phyloP scores from a whole-genome alignment of 768 basidiomycete genomes.

The Mycena chlorophos region DNA sequence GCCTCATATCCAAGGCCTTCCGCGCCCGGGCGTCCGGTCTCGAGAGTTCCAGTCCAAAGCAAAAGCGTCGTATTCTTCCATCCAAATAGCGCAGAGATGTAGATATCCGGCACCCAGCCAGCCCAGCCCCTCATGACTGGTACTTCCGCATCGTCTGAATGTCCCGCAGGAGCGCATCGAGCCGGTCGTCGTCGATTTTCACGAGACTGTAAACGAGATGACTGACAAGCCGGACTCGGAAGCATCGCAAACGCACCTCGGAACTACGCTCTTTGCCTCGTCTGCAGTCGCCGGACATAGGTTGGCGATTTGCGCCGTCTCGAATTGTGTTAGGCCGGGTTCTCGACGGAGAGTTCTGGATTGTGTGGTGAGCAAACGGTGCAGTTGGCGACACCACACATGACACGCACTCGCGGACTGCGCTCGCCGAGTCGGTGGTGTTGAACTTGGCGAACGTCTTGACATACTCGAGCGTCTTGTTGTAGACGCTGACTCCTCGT shows the following conservation, averaged over 20 bases:
- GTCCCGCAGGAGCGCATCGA: conserved; percentile 81
- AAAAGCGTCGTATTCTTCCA: too few species aligned
- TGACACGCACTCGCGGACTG: conserved; percentile 79
- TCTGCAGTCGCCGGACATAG: conserved; percentile 85
- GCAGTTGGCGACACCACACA: background rate
- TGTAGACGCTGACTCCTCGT: conserved; percentile 78
- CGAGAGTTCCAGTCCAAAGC: too few species aligned
- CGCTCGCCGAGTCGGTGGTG: conserved; percentile 78
- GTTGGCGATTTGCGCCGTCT: conserved; percentile 91
- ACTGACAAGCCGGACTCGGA: background rate
- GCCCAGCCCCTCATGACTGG: conserved; percentile 81
- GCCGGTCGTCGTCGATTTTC: conserved; percentile 83
- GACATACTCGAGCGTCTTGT: conserved; percentile 90
- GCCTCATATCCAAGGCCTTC: too few species aligned
- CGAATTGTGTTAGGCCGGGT: conserved; percentile 80
- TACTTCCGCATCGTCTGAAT: conserved; percentile 90
- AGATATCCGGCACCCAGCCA: too few species aligned
- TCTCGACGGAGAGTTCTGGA: conserved; percentile 76
- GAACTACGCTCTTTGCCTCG: conserved; percentile 89
- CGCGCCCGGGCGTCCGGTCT: too few species aligned
- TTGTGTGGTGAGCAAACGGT: background rate
- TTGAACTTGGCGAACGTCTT: conserved; percentile 90
- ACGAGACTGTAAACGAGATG: conserved; percentile 49
- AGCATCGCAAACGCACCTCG: conserved; percentile 54
- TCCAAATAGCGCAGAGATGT: too few species aligned